Percentiles rank a stretch among this genome's conserved stretches.
Evolutionary conservation across 768 basidiomycete species (phyloP).

Genomic region (Hygrophorus pudorinus): DNA sequence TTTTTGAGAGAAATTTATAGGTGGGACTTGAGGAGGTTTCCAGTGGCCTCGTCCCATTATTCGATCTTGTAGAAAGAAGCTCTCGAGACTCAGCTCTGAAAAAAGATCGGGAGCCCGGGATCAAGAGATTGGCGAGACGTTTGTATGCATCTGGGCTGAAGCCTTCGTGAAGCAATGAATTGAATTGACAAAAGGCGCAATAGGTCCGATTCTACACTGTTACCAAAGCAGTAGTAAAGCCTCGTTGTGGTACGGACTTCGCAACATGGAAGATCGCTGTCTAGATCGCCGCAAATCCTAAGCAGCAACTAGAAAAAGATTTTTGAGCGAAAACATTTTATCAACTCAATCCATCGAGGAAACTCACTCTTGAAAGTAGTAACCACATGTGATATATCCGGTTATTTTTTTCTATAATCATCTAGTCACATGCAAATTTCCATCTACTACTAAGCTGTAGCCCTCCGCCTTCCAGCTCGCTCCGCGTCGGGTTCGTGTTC

Average conservation of each 20-base stretch:
- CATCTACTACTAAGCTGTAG: conserved; percentile 7
- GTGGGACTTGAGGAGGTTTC: too few species aligned
- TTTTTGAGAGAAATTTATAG: too few species aligned
- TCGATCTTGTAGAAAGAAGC: neutral
- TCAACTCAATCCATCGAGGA: conserved; percentile 5
- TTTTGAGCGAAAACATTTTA: neutral
- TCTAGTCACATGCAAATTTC: neutral
- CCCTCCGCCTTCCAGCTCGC: conserved; percentile 17
- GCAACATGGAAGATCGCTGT: conserved; percentile 8
- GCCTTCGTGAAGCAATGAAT: conserved; percentile 11
- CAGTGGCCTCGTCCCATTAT: too few species aligned
- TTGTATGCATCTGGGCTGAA: conserved; percentile 7
- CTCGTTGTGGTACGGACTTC: neutral
- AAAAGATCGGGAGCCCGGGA: conserved; percentile 18
- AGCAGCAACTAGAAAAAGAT: neutral
- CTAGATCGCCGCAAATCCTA: conserved; percentile 16
- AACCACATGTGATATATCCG: neutral
- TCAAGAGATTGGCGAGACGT: conserved; percentile 27
- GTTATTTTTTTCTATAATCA: neutral
- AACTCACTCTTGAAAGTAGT: conserved; percentile 1
- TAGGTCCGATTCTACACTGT: neutral
- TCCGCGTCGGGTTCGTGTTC: conserved; percentile 6
- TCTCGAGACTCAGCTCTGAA: neutral
- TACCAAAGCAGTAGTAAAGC: neutral
- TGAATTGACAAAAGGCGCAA: too few species aligned